These are phyloP conservation scores for Aspergillus clavatus DNA, from an alignment of 2,329 filamentous ascomycete species.

Conservation along the genomic window DNA sequence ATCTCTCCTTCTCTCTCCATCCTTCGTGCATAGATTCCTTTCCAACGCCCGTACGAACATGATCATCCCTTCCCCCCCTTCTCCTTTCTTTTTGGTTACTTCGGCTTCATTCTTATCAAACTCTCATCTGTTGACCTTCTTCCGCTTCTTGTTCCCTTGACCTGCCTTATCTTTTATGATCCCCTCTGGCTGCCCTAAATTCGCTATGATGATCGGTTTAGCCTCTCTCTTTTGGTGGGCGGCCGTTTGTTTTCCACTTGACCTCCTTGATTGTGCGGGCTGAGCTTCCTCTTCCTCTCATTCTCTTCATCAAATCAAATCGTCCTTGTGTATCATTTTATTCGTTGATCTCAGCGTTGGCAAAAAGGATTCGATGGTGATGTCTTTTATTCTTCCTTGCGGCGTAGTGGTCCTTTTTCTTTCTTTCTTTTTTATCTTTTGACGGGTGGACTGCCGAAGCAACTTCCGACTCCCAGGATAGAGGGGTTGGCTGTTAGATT, in stretches of 20 bases:
- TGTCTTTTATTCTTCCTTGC: neutral
- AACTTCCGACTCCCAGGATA: slow-evolving; percentile 7
- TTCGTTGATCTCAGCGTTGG: slow-evolving; percentile 1
- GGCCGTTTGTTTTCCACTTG: slow-evolving; percentile 5
- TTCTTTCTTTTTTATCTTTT: slow-evolving; percentile 5
- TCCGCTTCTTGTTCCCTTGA: slow-evolving; percentile 5
- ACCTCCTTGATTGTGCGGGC: neutral
- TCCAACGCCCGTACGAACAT: slow-evolving; percentile 3
- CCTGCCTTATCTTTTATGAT: slow-evolving; percentile 3
- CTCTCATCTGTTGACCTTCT: slow-evolving; percentile 3
- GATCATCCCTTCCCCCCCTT: slow-evolving; percentile 1
- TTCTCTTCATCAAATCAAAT: neutral
- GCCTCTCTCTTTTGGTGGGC: slow-evolving; percentile 2
- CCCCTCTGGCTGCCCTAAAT: slow-evolving; percentile 3
- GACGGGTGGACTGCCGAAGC: slow-evolving; percentile 14
- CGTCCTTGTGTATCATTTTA: neutral
- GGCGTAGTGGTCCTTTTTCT: neutral
- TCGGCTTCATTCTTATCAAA: slow-evolving; percentile 1
- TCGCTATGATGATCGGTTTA: slow-evolving; percentile 1
- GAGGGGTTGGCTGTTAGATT: slow-evolving; percentile 15
- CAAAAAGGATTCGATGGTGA: neutral
- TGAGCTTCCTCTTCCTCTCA: neutral
- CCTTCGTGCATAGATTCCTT: neutral
- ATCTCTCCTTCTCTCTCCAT: no score
- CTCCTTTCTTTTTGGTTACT: slow-evolving; percentile 4